These are phyloP conservation scores for Penicillium alfredii DNA, from an alignment of 495 filamentous ascomycete species.

Conservation along the genomic window DNA sequence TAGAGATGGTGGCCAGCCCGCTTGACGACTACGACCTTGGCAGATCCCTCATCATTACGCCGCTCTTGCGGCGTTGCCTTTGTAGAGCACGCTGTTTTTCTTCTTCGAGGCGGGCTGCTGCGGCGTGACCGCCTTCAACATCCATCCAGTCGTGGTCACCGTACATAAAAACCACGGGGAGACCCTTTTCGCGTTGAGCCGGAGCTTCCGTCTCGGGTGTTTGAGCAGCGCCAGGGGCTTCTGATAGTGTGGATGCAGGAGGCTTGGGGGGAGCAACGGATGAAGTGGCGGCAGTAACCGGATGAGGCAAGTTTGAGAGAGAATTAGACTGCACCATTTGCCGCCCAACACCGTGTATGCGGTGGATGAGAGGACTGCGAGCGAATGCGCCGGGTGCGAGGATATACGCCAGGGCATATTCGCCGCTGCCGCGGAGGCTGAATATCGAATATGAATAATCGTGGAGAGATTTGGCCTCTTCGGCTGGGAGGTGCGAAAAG, in stretches of 20 bases:
- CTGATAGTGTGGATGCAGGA: slow-evolving; percentile 1
- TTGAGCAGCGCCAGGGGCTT: slow-evolving; percentile 11
- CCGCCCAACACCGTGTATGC: slow-evolving; percentile 80
- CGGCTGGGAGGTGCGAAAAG: slow-evolving; percentile 78
- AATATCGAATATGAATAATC: slow-evolving; percentile 94
- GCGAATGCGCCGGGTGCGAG: slow-evolving; percentile 92
- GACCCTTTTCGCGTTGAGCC: slow-evolving; percentile 58
- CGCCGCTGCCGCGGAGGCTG: slow-evolving; percentile 82
- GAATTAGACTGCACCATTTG: slow-evolving; percentile 42
- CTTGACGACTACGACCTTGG: slow-evolving; percentile 77
- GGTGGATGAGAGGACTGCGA: slow-evolving; percentile 75
- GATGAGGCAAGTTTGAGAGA: slow-evolving; percentile 7
- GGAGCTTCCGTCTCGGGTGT: slow-evolving; percentile 3
- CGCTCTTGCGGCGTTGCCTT: slow-evolving; percentile 63
- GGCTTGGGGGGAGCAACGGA: slow-evolving; percentile 2
- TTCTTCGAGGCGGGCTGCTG: slow-evolving; percentile 72
- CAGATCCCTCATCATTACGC: slow-evolving; percentile 64
- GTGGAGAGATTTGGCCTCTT: slow-evolving; percentile 80
- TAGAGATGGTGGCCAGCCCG: slow-evolving; percentile 92
- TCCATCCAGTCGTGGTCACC: slow-evolving; percentile 99
- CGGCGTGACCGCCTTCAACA: slow-evolving; percentile 73
- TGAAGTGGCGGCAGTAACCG: too few relatives aligned
- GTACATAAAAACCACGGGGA: slow-evolving; percentile 89
- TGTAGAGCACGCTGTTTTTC: slow-evolving; percentile 52
- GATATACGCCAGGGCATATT: slow-evolving; percentile 90